Evolutionary conservation across 1,139 yeast genomes (phyloP), one percentile per base, ranked within the genome.

Genomic region (Martiniozyma asiatica): DNA sequence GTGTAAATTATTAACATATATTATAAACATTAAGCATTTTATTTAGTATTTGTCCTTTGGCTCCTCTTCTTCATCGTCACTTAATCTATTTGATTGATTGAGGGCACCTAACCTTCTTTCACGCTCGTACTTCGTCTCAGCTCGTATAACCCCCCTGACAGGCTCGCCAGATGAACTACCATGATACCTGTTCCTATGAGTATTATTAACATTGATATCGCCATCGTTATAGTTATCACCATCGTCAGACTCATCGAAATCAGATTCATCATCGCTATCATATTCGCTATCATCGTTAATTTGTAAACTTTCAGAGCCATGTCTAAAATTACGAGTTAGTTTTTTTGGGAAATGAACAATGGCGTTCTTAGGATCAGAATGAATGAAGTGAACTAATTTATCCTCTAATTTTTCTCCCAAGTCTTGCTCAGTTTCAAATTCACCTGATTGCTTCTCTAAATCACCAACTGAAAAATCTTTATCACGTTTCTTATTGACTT

Each of bases 61-160:
- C 4, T 32, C 36, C 25, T 61, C 68, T 38, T 73, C 79, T 43
- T 75, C 82, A 42, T 75, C 84, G 42, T 70, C 71, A 16, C 60
- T 63, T 31, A 66, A 55, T 33, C 76, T 55, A 18, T 66, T 56
- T 2, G 51, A 45, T 17, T 36, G 29, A 8, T 94, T 93, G 40
- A 85, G 63, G 1, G 95, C 95, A 4, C 89, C 87, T 39, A 82
- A 56, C 41, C 96, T 68, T 47, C 95, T 69, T 27, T 63, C 64
- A 39, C 73, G 68, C 50, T 85, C 96, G 16, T 75, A 73, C 14
- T 35, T 33, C 5, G 43, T 33, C 17, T 38, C 42, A 19, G 28
- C 35, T 16, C 29, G 13, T 2, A 6, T 14, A 2, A 13, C 22
- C 2, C 23, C 13, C 20, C 18, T 25, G n/a, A 17, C 30, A 8